Conservation (phyloP, 129 eudicot genomes). For the Ambrosia artemisiifolia region DNA sequence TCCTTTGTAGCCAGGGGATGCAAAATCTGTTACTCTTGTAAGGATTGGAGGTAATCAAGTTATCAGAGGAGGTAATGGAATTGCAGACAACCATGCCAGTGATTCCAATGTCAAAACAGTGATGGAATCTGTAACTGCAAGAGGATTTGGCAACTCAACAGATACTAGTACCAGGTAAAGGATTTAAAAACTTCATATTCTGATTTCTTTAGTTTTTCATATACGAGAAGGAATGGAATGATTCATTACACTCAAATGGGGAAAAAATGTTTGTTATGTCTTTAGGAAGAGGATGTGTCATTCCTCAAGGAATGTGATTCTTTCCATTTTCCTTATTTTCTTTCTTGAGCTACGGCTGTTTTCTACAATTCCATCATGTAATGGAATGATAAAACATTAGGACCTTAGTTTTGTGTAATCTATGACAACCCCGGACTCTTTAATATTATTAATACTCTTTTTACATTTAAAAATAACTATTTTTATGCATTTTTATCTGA, state of each 20-base stretch:
- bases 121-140: conserved; percentile 49
- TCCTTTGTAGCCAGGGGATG: conserved; percentile 81
- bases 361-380: neutral
- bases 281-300: neutral
- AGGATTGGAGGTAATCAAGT: conserved; percentile 70
- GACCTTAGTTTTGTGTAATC: too few species aligned
- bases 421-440: too few species aligned
- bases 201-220: conserved; percentile 1
- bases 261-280: neutral
- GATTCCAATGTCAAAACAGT: conserved; percentile 44
- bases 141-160: conserved; percentile 52
- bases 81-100: conserved; percentile 62
- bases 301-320: neutral
- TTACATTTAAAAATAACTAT: too few species aligned
- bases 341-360: too few species aligned
- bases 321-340: too few species aligned
- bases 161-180: conserved; percentile 54
- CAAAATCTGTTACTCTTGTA: conserved; percentile 72
- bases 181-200: neutral
- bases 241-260: conserved; percentile 1
- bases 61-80: conserved; percentile 84
- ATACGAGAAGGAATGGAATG: conserved; percentile 7
- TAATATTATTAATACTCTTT: too few species aligned
- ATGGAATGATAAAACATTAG: neutral
- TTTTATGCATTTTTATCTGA: too few species aligned